These are phyloP conservation scores for Aegilops bicornis DNA, from an alignment of 176 grass and related monocot genomes.

Conservation along the genomic window DNA sequence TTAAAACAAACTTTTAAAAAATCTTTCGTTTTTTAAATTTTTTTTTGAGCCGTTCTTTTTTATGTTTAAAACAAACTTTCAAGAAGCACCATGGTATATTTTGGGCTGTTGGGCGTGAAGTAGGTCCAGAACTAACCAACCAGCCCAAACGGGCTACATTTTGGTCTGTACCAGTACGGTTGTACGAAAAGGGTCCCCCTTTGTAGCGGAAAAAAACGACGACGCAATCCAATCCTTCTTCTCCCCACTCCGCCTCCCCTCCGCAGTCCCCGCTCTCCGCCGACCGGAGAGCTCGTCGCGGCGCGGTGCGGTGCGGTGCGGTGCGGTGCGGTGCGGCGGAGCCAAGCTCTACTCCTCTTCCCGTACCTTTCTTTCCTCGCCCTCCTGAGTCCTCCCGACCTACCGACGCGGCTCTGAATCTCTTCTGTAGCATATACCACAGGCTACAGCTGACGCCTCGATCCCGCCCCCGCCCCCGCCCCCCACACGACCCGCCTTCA, in stretches of 20 bases:
- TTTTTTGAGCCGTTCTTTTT: too few species aligned
- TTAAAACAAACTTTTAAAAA: too few species aligned
- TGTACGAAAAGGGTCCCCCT: background rate
- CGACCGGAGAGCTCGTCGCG: background rate
- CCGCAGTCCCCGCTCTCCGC: background rate
- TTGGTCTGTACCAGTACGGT: background rate
- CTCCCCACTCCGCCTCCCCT: background rate
- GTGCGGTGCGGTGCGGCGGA: background rate
- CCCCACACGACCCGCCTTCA: background rate
- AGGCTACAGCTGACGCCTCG: background rate
- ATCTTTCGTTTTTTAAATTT: too few species aligned
- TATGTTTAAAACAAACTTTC: background rate
- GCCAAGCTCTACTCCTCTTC: background rate
- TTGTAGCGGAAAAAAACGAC: background rate
- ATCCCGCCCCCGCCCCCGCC: background rate
- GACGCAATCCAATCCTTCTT: slow-evolving; percentile 9
- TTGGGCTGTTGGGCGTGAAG: background rate
- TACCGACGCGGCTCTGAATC: background rate
- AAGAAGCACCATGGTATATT: background rate
- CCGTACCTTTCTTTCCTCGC: background rate
- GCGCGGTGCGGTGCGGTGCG: background rate
- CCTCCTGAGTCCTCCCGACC: background rate
- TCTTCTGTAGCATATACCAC: background rate
- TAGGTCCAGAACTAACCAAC: background rate
- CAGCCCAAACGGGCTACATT: background rate